Percentiles rank a stretch among this genome's conserved stretches.
phyloP scores from a whole-genome alignment of 1,284 basidiomycete species.

The Heterobasidion irregulare region DNA sequence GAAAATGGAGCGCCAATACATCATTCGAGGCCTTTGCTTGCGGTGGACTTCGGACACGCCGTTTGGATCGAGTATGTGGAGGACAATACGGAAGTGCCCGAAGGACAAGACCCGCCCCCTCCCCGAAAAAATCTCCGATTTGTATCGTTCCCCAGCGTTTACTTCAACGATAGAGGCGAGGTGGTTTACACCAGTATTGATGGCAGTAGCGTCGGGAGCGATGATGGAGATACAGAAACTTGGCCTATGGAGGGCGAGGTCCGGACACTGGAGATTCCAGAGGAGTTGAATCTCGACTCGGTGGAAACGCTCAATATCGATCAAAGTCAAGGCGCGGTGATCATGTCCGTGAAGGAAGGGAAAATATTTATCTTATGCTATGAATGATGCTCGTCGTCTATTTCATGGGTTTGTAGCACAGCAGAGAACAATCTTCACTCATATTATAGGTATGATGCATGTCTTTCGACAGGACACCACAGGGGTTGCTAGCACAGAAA shows the following conservation, averaged over 20 bases:
- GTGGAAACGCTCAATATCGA: slow-evolving; percentile 74
- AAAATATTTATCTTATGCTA: slow-evolving; percentile 67
- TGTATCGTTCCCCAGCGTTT: slow-evolving; percentile 59
- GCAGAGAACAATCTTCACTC: too few species aligned
- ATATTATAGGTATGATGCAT: too few species aligned
- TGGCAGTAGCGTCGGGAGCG: slow-evolving; percentile 8
- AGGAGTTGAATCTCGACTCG: slow-evolving; percentile 49
- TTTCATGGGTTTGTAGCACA: too few species aligned
- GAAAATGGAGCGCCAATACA: slow-evolving; percentile 29
- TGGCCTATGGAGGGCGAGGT: slow-evolving; percentile 35
- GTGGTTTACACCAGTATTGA: slow-evolving; percentile 14
- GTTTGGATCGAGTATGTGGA: slow-evolving; percentile 58
- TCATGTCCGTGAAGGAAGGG: slow-evolving; percentile 56
- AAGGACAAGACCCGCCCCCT: slow-evolving; percentile 1
- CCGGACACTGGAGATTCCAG: slow-evolving; percentile 52
- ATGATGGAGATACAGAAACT: too few species aligned
- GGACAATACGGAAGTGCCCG: neutral
- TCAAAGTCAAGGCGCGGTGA: slow-evolving; percentile 67
- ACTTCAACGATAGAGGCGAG: slow-evolving; percentile 10
- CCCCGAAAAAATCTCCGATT: slow-evolving; percentile 46
- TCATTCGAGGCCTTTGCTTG: slow-evolving; percentile 56
- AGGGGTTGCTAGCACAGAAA: too few species aligned
- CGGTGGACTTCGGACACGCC: slow-evolving; percentile 73
- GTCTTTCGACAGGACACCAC: too few species aligned
- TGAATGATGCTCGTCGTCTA: slow-evolving; percentile 28